These are phyloP conservation scores for Penicillium hordei DNA, from an alignment of 2,329 filamentous ascomycete genomes.

Conservation along the genomic window DNA sequence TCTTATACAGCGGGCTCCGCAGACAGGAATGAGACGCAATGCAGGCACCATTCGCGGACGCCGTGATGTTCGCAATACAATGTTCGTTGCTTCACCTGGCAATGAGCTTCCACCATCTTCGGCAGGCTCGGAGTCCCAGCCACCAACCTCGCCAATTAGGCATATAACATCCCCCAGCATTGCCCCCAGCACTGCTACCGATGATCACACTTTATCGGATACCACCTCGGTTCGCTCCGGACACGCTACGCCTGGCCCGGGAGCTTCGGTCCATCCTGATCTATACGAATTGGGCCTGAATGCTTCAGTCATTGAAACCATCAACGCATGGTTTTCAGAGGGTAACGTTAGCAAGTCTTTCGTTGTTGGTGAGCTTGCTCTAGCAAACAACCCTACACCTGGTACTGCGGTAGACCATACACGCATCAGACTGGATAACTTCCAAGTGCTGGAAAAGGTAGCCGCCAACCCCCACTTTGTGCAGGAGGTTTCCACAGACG, in stretches of 20 bases:
- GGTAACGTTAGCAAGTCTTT: conserved; percentile 69
- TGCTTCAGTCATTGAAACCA: conserved; percentile 84
- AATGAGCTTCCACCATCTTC: conserved; percentile 32
- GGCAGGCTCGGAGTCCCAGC: conserved; percentile 28
- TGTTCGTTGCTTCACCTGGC: conserved; percentile 66
- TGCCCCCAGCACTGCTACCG: conserved; percentile 44
- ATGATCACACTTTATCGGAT: conserved; percentile 73
- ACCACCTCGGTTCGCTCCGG: conserved; percentile 89
- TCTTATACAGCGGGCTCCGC: conserved; percentile 43
- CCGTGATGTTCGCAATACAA: conserved; percentile 86
- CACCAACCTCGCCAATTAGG: conserved; percentile 38
- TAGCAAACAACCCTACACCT: conserved; percentile 66
- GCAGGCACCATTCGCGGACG: conserved; percentile 80
- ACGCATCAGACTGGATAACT: conserved; percentile 82
- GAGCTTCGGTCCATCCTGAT: conserved; percentile 76
- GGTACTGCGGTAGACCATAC: conserved; percentile 50
- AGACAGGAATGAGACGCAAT: conserved; percentile 61
- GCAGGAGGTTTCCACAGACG: conserved; percentile 53
- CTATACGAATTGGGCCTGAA: conserved; percentile 77
- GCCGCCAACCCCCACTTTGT: conserved; percentile 93
- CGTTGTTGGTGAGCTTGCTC: conserved; percentile 83
- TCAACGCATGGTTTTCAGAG: conserved; percentile 80
- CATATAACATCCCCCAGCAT: conserved; percentile 52
- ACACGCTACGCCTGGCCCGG: conserved; percentile 69
- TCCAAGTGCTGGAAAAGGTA: conserved; percentile 82